A percentile compares a stretch with the other conserved stretches of the same genome.
These are phyloP conservation scores for Entrophospora sp. DNA, from an alignment of 192 early-diverging fungal species.

Conservation along the genomic window DNA sequence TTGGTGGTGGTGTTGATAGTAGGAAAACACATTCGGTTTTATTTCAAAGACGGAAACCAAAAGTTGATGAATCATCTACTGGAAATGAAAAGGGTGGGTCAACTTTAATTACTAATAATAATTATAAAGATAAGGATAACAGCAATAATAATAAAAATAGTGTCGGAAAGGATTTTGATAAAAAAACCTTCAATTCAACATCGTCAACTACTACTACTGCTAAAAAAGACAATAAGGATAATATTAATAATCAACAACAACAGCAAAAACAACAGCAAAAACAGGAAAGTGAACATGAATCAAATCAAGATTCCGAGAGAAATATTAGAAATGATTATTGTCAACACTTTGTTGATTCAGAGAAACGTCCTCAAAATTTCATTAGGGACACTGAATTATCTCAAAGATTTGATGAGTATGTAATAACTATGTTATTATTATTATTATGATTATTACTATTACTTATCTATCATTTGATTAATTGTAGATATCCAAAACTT, in stretches of 20 bases:
- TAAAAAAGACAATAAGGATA: background rate
- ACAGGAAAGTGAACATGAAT: background rate
- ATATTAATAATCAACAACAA: background rate
- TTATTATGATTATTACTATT: background rate
- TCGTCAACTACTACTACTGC: background rate
- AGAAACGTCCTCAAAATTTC: slow-evolving; percentile 49
- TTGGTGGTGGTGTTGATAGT: too few relatives aligned
- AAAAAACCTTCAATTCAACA: background rate
- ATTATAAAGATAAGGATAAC: background rate
- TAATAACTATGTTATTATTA: background rate
- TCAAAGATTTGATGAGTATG: slow-evolving; percentile 46
- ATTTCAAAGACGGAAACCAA: too few relatives aligned
- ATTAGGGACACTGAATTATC: slow-evolving; percentile 37
- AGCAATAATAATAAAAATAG: background rate
- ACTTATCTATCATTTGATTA: background rate
- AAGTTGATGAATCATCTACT: too few relatives aligned
- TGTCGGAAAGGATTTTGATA: background rate
- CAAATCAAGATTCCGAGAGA: background rate
- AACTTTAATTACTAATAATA: too few relatives aligned
- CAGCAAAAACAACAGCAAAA: background rate
- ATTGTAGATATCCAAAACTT: slow-evolving; percentile 43
- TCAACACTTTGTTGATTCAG: slow-evolving; percentile 47
- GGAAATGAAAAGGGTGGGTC: too few relatives aligned
- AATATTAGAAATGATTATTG: slow-evolving; percentile 46
- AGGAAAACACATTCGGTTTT: too few relatives aligned